Evolutionary conservation across 2,329 filamentous ascomycete species (phyloP).

Genomic region (Clarireedia paspali): DNA sequence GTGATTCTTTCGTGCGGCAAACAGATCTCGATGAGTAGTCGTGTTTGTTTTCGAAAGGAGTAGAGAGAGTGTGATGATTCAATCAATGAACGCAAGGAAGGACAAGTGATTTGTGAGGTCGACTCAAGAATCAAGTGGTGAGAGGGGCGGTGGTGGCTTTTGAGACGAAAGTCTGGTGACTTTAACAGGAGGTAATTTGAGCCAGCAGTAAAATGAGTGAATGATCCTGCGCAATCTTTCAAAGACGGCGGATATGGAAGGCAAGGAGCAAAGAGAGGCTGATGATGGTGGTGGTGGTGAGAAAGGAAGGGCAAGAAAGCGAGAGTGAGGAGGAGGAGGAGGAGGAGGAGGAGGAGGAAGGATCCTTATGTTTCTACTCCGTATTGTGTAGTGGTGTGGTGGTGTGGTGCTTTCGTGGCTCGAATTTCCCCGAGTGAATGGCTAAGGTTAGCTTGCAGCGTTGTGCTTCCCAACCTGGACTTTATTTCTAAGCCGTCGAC

Average conservation of each 20-base stretch:
- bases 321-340: slow-evolving; percentile 2
- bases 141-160: neutral
- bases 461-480: too few relatives aligned
- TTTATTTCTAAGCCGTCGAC: too few relatives aligned
- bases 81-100: slow-evolving; percentile 19
- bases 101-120: neutral
- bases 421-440: too few relatives aligned
- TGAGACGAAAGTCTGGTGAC: neutral
- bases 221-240: slow-evolving; percentile 12
- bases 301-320: neutral
- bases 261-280: neutral
- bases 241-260: slow-evolving; percentile 10
- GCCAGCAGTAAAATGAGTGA: neutral
- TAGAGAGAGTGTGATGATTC: slow-evolving; percentile 14
- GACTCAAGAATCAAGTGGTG: neutral
- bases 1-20: neutral
- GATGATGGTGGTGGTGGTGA: slow-evolving; percentile 3
- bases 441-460: too few relatives aligned
- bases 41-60: neutral
- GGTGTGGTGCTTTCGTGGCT: neutral
- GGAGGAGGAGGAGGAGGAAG: neutral
- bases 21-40: slow-evolving; percentile 5
- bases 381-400: neutral
- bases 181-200: neutral
- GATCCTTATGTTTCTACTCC: neutral